These are phyloP conservation scores for Xylariaceae sp. DNA, from an alignment of 2,329 filamentous ascomycete genomes.

Conservation along the genomic window DNA sequence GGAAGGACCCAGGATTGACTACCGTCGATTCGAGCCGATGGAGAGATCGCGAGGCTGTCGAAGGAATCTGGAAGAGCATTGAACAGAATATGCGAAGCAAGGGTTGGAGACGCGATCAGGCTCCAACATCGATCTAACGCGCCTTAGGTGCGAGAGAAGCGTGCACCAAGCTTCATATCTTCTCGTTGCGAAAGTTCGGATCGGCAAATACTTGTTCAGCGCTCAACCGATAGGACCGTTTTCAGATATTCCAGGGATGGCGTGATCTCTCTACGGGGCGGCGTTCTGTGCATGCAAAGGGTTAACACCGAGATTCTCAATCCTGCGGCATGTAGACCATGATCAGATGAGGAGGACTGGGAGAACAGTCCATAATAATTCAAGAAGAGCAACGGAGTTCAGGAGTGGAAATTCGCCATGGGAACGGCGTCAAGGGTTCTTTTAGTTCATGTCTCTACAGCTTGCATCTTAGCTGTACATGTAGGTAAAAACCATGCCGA, in stretches of 20 bases:
- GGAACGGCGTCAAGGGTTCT: conserved; percentile 8
- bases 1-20: conserved; percentile 48
- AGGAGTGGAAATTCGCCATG: neutral
- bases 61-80: conserved; percentile 84
- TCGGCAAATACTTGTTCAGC: neutral
- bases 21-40: conserved; percentile 56
- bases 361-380: conserved; percentile 3
- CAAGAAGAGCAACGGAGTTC: conserved; percentile 12
- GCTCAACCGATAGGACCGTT: neutral
- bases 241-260: neutral
- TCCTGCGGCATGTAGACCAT: neutral
- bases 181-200: neutral
- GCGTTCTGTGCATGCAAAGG: neutral
- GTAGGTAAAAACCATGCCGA: neutral
- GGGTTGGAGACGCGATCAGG: conserved; percentile 73
- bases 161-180: neutral
- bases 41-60: conserved; percentile 88
- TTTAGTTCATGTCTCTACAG: conserved; percentile 3
- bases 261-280: neutral
- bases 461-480: neutral
- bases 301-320: neutral
- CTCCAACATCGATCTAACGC: conserved; percentile 47
- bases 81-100: conserved; percentile 81
- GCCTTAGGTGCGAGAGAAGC: neutral
- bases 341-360: neutral